phyloP scores from a whole-genome alignment of 164 flowering plant species.

The Akebia trifoliata region DNA sequence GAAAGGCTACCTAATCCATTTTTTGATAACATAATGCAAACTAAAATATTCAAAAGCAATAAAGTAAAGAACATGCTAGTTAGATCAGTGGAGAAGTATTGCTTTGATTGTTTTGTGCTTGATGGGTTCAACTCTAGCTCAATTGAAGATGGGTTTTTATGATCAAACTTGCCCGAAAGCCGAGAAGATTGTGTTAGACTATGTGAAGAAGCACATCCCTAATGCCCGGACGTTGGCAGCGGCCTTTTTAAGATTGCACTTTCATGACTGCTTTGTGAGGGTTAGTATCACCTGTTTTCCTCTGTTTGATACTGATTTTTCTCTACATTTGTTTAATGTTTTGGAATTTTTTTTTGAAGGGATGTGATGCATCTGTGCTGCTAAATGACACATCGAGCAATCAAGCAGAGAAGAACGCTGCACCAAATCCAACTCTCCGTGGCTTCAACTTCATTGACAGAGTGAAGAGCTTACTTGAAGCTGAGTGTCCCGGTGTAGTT shows the following conservation, averaged over 20 bases:
- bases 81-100: constrained; percentile 2
- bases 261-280: constrained; percentile 92
- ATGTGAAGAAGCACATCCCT: constrained; percentile 52
- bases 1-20: constrained; percentile 9
- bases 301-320: neutral
- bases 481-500: constrained; percentile 72
- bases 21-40: constrained; percentile 4
- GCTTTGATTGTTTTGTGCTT: constrained; percentile 21
- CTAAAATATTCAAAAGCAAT: neutral
- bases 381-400: constrained; percentile 51
- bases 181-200: constrained; percentile 55
- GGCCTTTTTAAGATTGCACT: constrained; percentile 62
- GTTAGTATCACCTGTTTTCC: constrained; percentile 24
- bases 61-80: constrained; percentile 1
- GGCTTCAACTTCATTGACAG: constrained; percentile 75
- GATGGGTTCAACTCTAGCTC: constrained; percentile 35
- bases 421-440: constrained; percentile 58
- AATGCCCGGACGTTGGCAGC: constrained; percentile 71
- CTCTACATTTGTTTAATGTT: no score
- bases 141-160: constrained; percentile 51
- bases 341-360: constrained; percentile 36
- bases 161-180: constrained; percentile 68
- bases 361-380: constrained; percentile 89
- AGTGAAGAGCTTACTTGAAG: constrained; percentile 65
- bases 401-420: constrained; percentile 52